A percentile compares a stretch with the other conserved stretches of the same genome.
Evolutionary conservation across 176 grass and related monocot genomes (phyloP).

Genomic region (Ananas comosus): DNA sequence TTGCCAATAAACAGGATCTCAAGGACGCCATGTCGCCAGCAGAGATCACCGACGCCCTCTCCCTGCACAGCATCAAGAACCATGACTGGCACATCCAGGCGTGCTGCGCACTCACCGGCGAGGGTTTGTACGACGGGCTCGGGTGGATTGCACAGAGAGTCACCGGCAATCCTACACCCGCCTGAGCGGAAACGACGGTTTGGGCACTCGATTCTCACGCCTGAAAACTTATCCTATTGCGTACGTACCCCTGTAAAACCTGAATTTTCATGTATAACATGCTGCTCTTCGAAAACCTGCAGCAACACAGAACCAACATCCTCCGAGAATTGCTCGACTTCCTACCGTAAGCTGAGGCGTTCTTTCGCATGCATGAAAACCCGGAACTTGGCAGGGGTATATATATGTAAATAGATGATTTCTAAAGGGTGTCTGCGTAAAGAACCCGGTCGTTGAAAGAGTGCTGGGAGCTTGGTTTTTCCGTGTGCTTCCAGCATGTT

Average conservation of each 20-base stretch:
- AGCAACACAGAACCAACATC: too few relatives aligned
- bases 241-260: too few relatives aligned
- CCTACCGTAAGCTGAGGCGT: too few relatives aligned
- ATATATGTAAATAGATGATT: too few relatives aligned
- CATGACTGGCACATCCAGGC: slow-evolving; percentile 98
- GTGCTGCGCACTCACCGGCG: slow-evolving; percentile 67
- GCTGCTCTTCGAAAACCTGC: too few relatives aligned
- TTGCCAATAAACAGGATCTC: slow-evolving; percentile 96
- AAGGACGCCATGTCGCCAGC: slow-evolving; percentile 84
- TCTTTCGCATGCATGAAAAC: too few relatives aligned
- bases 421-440: too few relatives aligned
- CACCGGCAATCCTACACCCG: slow-evolving; percentile 36
- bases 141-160: slow-evolving; percentile 93
- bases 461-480: slow-evolving; percentile 26
- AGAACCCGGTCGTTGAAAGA: neutral
- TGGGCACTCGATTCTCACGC: neutral
- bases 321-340: too few relatives aligned
- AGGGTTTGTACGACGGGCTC: slow-evolving; percentile 75
- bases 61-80: slow-evolving; percentile 92
- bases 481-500: neutral
- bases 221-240: neutral
- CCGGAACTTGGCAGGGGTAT: too few relatives aligned
- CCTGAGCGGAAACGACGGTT: neutral
- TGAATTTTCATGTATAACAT: too few relatives aligned
- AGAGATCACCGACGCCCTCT: slow-evolving; percentile 87